Percentiles rank a stretch among this genome's conserved stretches.
Evolutionary conservation across 164 flowering plant species (phyloP).

Genomic region (Aristolochia contorta): DNA sequence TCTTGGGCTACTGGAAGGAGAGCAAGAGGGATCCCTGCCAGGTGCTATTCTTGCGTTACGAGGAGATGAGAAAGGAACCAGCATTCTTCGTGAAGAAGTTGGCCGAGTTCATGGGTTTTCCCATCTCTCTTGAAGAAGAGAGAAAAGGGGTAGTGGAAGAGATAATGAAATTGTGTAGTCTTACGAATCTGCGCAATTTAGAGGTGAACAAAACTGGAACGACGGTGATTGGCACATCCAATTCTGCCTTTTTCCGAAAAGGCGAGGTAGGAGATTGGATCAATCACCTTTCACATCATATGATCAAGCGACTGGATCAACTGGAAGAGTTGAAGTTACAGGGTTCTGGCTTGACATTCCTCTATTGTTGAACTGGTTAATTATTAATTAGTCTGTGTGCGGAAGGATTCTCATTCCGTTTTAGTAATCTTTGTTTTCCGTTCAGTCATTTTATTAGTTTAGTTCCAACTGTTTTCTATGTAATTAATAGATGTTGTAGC

Average conservation of each 20-base stretch:
- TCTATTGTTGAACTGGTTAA: too few relatives aligned
- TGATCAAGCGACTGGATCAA: background rate
- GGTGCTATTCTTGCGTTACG: slow-evolving; percentile 5
- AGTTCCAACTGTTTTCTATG: too few relatives aligned
- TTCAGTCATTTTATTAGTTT: too few relatives aligned
- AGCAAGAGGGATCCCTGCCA: background rate
- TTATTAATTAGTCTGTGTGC: too few relatives aligned
- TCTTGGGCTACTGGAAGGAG: slow-evolving; percentile 8
- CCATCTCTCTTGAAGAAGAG: slow-evolving; percentile 3
- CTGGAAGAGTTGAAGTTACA: background rate
- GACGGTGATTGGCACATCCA: too few relatives aligned
- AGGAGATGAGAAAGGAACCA: slow-evolving; percentile 3
- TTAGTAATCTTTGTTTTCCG: too few relatives aligned
- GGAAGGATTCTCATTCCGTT: too few relatives aligned
- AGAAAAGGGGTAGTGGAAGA: too few relatives aligned
- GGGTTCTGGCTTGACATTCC: background rate
- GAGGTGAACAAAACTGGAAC: slow-evolving; percentile 3
- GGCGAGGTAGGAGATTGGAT: background rate
- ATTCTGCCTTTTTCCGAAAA: background rate
- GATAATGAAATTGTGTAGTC: slow-evolving; percentile 6
- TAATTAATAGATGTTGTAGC: too few relatives aligned
- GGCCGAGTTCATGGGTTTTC: slow-evolving; percentile 9
- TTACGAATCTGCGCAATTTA: background rate
- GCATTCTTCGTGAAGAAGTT: background rate
- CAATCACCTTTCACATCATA: background rate